Conservation (phyloP, 306 rosid species). For the Cajanus cajan region DNA sequence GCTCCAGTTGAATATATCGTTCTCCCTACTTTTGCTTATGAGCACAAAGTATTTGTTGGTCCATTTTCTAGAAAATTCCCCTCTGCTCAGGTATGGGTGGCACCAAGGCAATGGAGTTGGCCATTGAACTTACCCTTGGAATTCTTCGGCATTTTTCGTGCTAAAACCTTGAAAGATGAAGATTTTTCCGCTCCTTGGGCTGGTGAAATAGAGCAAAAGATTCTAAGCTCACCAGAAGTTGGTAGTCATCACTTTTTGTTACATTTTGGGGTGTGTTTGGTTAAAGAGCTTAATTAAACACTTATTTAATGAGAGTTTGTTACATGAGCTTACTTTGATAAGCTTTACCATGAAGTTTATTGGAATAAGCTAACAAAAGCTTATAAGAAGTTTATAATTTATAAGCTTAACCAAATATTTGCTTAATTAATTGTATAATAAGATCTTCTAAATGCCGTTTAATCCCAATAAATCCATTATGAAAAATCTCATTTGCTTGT, state of each 20-base stretch:
- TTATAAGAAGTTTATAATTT: background rate
- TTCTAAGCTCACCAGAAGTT: slow-evolving; percentile 96
- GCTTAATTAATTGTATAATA: background rate
- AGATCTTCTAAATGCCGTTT: background rate
- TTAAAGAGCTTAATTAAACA: background rate
- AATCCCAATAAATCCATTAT: background rate
- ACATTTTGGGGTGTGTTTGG: background rate
- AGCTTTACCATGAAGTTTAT: background rate
- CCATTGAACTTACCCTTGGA: slow-evolving; percentile 90
- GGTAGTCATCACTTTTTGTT: slow-evolving; percentile 47
- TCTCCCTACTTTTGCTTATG: slow-evolving; percentile 93
- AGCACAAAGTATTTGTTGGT: slow-evolving; percentile 93
- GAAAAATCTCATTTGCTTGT: slow-evolving; percentile 38
- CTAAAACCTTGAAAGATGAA: slow-evolving; percentile 69
- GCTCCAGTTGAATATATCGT: slow-evolving; percentile 87
- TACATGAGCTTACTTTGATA: background rate
- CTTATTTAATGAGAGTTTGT: background rate
- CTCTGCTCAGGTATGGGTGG: slow-evolving; percentile 89
- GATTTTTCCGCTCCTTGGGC: slow-evolving; percentile 83
- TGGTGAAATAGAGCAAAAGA: slow-evolving; percentile 80
- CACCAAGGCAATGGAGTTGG: slow-evolving; percentile 99
- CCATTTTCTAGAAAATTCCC: slow-evolving; percentile 95
- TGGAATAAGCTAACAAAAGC: background rate
- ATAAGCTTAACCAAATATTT: background rate
- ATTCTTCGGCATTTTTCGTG: slow-evolving; percentile 82